Evolutionary conservation across 257 asterid genomes (phyloP), one percentile per base, ranked within the genome.

Genomic region (Marsdenia floribunda): DNA sequence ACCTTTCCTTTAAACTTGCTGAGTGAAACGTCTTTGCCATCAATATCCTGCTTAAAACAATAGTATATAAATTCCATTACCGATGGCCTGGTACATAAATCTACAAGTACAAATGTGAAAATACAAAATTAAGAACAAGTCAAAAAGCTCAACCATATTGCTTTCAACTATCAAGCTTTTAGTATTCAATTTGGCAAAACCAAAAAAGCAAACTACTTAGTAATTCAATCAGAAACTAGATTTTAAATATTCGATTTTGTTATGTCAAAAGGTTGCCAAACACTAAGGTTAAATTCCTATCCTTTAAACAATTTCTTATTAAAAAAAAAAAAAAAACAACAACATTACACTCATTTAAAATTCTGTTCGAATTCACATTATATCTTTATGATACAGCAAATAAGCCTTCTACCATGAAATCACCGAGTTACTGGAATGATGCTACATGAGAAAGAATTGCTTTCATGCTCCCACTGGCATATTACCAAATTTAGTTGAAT

Each of bases 1-100:
- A 80, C 90, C 77, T 77, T 89, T 60, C 96, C 97, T 74, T 94
- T 91, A 86, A 89, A 94, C 71, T 86, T 90, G 87, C 83, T 82
- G 35, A 94, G 97, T 35, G 93, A 33, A 72, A 94, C 95, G 71
- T 91, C 96, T 67, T 85, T 88, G 65, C 85, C 87, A 80, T 94
- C 98, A 53, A 91, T 90, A 82, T 91, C 98, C 97, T 94, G 95
- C 77, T 77, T 47, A 38, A 33, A 19, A 18, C 50, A 66, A 40
- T 7, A 66, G 22, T 19, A 9, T 24, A 74, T 52, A 38, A 47
- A 44, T 63, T 61, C 16, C 52, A 47, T 54, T 26, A 42, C 26
- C 37, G 42, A 66, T 6, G 18, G 60, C 60, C 44, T 10, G 42
- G 38, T 24, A 53, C 12, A 76, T 44, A 46, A 42, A 24, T 68